Evolutionary conservation across 2,329 filamentous ascomycete genomes (phyloP).

Genomic region (Exophiala phaeomuriformis): DNA sequence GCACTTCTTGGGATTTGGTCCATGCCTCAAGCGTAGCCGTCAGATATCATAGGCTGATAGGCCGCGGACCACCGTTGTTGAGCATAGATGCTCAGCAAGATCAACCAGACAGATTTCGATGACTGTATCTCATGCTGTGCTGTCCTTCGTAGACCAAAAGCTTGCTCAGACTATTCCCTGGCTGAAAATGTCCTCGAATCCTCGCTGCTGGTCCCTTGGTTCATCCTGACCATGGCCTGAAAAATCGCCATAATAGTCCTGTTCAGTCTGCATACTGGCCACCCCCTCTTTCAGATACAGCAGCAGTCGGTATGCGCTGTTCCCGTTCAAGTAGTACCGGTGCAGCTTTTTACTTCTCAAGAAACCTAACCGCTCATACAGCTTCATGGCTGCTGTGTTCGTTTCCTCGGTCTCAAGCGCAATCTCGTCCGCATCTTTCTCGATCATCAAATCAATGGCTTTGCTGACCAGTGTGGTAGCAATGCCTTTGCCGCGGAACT

Average conservation of each 20-base stretch:
- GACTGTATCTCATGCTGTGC: too few relatives aligned
- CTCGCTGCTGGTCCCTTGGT: constrained; percentile 9
- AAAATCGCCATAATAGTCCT: constrained; percentile 30
- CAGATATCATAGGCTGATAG: too few relatives aligned
- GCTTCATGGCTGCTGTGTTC: constrained; percentile 78
- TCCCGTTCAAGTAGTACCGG: constrained; percentile 93
- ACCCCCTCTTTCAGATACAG: constrained; percentile 64
- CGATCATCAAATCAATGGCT: constrained; percentile 86
- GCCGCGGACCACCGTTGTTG: too few relatives aligned
- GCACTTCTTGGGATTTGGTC: too few relatives aligned
- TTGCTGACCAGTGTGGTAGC: constrained; percentile 80
- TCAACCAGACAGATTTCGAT: too few relatives aligned
- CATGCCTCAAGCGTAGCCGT: too few relatives aligned
- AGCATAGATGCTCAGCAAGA: too few relatives aligned
- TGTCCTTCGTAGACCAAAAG: neutral
- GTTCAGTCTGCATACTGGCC: constrained; percentile 36
- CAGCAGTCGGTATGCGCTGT: constrained; percentile 83
- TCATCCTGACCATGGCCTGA: constrained; percentile 23
- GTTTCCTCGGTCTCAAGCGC: constrained; percentile 94
- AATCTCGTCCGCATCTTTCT: constrained; percentile 80
- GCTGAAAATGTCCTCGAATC: constrained; percentile 10
- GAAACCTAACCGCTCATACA: constrained; percentile 91
- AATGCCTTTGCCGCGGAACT: constrained; percentile 75
- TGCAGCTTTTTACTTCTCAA: constrained; percentile 86
- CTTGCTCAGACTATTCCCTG: constrained; percentile 14